Conservation (phyloP, 352 stramenopile genomes). For the Phytopythium sindhum region DNA sequence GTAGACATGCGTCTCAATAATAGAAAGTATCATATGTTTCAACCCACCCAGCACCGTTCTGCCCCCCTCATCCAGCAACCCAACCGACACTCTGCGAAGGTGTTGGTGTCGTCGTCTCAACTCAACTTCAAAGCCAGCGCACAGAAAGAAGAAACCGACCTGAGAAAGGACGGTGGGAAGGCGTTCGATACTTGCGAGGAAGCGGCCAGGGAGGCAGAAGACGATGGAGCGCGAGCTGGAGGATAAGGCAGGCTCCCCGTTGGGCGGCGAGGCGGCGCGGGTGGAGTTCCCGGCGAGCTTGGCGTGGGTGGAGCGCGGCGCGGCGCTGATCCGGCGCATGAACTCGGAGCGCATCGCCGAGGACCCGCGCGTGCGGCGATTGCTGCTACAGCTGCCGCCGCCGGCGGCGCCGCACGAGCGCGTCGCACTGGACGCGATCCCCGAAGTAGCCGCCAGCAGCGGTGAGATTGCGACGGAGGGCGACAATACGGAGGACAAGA, state of each 20-base stretch:
- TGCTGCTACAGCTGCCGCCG: conserved; percentile 42
- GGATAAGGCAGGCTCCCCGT: not conserved
- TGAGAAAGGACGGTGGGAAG: not conserved
- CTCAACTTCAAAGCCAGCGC: conserved; percentile 11
- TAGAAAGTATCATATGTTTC: not conserved
- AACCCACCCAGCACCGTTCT: not conserved
- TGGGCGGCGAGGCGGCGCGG: conserved; percentile 2
- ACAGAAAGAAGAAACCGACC: not conserved
- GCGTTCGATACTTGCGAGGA: not conserved
- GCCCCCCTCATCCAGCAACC: conserved; percentile 14
- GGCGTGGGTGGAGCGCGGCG: conserved; percentile 79
- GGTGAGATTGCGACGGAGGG: not conserved
- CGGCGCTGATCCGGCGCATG: conserved; percentile 82
- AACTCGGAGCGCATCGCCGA: conserved; percentile 86
- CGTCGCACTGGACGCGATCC: conserved; percentile 25
- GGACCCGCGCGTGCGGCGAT: conserved; percentile 67
- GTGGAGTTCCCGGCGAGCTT: conserved; percentile 39
- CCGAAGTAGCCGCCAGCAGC: conserved; percentile 12
- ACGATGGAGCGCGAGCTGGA: not conserved
- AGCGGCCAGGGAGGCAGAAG: not conserved
- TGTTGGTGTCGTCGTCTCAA: too few species aligned
- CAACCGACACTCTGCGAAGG: not conserved
- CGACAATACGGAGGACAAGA: conserved; percentile 32
- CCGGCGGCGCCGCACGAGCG: conserved; percentile 19
- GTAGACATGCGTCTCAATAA: too few species aligned